Base-by-base conservation (phyloP, 2,329 filamentous ascomycete genomes). In the Beauveria pseudobassiana region DNA sequence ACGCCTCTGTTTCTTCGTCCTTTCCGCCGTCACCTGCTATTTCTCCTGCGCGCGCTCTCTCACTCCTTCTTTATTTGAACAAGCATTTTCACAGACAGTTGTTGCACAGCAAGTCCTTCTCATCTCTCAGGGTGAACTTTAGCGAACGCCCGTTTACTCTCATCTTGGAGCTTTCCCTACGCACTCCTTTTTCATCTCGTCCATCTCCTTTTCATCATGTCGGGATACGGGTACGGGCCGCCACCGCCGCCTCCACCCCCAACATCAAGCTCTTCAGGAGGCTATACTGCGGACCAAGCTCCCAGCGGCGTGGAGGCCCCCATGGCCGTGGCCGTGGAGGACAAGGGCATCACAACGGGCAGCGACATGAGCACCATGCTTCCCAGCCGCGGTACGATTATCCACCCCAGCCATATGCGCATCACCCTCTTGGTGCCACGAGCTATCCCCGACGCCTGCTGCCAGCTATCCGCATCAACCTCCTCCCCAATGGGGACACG, bases 201-300 rank as follows among this genome's bases (percentile, higher is more conserved):
- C n/a, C 16, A 5, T 38, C 30, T 28, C 22, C 7, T 30, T 9
- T 24, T n/a, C 63, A 63, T 61, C 55, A 82, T 82, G 80, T 75
- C 80, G 24, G 71, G 72, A 38, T 83, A 83, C 74, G 79, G 77
- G 59, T 83, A 83, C 74, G 80, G 76, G n/a, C 80, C 80, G 24
- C 80, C 80, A 61, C 80, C 80, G 14, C 79, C 80, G 24, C 34
- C 34, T 14, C 80, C 80, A 5, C 80, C 69, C 49, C 68, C 72
- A 45, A 63, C 69, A 7, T 68, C 71, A 34, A 65, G 69, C 50
- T 43, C 38, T 18, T 30, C 49, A 16, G 49, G 70, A 61, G 73
- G 70, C 40, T 82, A 80, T 61, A 69, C 72, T 8, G 76, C 43
- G 75, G 77, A 63, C 61, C 70, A 74, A n/a, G 53, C 8, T 49